Base-by-base conservation (phyloP, 129 eudicot species). In the Rutidosis leptorrhynchoides region DNA sequence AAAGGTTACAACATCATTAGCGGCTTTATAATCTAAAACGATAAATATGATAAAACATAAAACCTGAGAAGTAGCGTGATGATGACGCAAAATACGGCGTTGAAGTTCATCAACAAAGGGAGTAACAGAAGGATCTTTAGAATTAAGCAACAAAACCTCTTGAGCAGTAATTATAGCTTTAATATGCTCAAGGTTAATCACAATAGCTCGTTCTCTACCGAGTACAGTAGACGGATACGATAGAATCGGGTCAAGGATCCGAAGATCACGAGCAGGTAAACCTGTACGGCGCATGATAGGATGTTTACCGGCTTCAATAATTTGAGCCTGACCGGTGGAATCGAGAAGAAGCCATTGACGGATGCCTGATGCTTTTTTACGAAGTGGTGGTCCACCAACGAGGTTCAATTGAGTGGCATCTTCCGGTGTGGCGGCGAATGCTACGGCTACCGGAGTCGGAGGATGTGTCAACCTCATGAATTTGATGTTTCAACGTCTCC, bases 221-320 rank as follows among this genome's bases (percentile, higher is more conserved):
- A 92, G 70, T 0, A 92, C 91, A 1, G 95, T 92, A 17, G 96
- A 88, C 0, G 98, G 98, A 61, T 88, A 92, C 0, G 96, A 92
- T 6, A 92, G 68, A 1, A 92, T 78, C 21, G 96, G 98, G 55
- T 92, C 98, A 1, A 92, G 87, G 64, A 92, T 82, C 5, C 98
- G 86, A 17, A 92, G 89, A 74, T 92, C 98, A 16, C 98, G 98
- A 0, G 98, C 98, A 35, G 98, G 96, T 10, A 92, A 84, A 4
- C 91, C 95, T 0, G 98, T 92, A 1, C 95, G 81, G 54, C 96
- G 83, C 98, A 92, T 92, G 71, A 86, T 83, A 37, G 95, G 79
- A 57, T 92, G 98, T 43, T 92, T 88, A 17, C 98, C 98, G 66
- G 85, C 81, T 25, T 77, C 81, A 53, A 77, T 77, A 32, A 64